Conservation (phyloP, 2,329 filamentous ascomycete species). For the Arthrobotrys pseudoclavata region DNA sequence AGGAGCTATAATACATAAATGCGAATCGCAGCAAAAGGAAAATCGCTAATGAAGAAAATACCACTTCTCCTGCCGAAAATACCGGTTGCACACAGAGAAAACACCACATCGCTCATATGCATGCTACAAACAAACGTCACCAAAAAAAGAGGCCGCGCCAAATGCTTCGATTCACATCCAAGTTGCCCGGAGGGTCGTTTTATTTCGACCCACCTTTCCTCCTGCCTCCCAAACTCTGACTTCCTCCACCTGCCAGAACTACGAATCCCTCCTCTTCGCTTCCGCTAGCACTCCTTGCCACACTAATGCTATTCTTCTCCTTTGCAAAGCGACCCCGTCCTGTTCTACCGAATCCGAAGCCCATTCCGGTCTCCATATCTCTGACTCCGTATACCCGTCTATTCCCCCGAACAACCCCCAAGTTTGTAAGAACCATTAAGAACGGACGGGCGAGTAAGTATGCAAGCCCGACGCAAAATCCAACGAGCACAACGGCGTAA, state of each 20-base stretch:
- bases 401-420: constrained; percentile 46
- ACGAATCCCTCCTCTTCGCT: constrained; percentile 59
- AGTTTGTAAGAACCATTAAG: constrained; percentile 57
- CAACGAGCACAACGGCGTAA: constrained; percentile 38
- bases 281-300: constrained; percentile 42
- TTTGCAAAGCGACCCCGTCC: constrained; percentile 43
- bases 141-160: background rate
- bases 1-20: constrained; percentile 30
- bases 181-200: background rate
- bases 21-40: constrained; percentile 33
- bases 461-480: constrained; percentile 34
- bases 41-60: constrained; percentile 40
- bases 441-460: constrained; percentile 53
- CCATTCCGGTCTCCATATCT: constrained; percentile 52
- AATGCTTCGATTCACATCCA: constrained; percentile 14
- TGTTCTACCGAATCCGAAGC: constrained; percentile 52
- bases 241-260: constrained; percentile 50
- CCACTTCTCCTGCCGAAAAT: background rate
- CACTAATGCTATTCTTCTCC: constrained; percentile 58
- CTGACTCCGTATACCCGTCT: constrained; percentile 49
- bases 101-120: constrained; percentile 31
- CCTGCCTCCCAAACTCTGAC: constrained; percentile 41
- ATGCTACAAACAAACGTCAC: constrained; percentile 18
- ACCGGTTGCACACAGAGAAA: constrained; percentile 18
- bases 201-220: constrained; percentile 34